These are phyloP conservation scores for Phytophthora fragariae DNA, from an alignment of 352 stramenopile genomes.

Conservation along the genomic window DNA sequence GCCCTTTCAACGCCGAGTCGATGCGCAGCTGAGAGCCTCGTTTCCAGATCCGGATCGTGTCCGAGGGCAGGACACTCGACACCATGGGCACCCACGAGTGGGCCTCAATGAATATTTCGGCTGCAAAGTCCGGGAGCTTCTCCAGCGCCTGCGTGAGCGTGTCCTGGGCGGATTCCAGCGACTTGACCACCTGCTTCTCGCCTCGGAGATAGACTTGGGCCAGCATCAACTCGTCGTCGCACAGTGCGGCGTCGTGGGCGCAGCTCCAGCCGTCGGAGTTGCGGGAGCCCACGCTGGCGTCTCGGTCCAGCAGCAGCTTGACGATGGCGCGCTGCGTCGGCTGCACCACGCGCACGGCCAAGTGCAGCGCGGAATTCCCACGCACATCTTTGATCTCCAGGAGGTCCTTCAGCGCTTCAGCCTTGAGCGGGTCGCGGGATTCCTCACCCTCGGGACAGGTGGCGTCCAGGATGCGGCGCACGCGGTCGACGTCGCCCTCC, in stretches of 20 bases:
- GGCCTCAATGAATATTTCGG: constrained; percentile 81
- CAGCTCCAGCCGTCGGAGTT: constrained; percentile 77
- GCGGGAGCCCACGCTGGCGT: constrained; percentile 41
- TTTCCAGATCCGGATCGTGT: constrained; percentile 80
- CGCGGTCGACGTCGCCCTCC: constrained; percentile 59
- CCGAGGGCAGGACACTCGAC: constrained; percentile 78
- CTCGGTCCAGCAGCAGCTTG: constrained; percentile 58
- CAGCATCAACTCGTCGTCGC: constrained; percentile 79
- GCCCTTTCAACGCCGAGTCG: constrained; percentile 76
- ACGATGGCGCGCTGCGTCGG: constrained; percentile 67
- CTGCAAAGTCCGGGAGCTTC: constrained; percentile 78
- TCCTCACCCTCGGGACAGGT: constrained; percentile 24
- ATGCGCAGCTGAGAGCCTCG: constrained; percentile 70
- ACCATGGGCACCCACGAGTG: constrained; percentile 86
- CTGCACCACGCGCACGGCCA: constrained; percentile 74
- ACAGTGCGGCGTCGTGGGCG: constrained; percentile 75
- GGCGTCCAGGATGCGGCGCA: constrained; percentile 45
- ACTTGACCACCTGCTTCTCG: constrained; percentile 68
- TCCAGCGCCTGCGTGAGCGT: constrained; percentile 70
- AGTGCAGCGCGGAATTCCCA: constrained; percentile 79
- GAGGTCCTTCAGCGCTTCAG: constrained; percentile 39
- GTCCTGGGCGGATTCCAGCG: constrained; percentile 57
- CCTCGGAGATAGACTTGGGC: constrained; percentile 68
- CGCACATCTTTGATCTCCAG: constrained; percentile 65
- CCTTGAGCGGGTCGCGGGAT: constrained; percentile 8